Percentiles rank a stretch among this genome's conserved stretches.
Conservation (phyloP, 2,329 filamentous ascomycete species). For the Cladosporium sp. region DNA sequence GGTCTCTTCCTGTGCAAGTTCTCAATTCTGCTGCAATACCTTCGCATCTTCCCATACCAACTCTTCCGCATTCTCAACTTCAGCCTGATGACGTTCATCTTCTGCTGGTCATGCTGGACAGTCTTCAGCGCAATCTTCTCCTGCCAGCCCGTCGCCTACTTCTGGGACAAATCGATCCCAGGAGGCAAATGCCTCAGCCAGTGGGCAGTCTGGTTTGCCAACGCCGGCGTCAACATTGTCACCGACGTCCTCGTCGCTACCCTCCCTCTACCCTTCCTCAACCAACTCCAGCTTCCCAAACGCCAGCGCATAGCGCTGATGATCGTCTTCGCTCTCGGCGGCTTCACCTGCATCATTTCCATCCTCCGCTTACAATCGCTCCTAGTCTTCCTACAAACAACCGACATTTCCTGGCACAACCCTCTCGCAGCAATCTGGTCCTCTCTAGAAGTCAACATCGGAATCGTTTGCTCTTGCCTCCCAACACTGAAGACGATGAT, state of each 20-base stretch:
- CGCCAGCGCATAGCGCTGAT: conserved; percentile 32
- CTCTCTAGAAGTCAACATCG: conserved; percentile 32
- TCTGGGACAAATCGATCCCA: conserved; percentile 35
- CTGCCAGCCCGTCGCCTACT: conserved; percentile 39
- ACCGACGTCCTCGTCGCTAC: conserved; percentile 34
- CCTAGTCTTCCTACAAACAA: conserved; percentile 21
- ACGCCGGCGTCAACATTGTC: conserved; percentile 33
- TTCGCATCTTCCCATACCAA: conserved; percentile 29
- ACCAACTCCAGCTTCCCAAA: conserved; percentile 31
- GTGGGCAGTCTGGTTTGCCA: conserved; percentile 40
- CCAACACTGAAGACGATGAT: conserved; percentile 38
- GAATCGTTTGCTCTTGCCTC: conserved; percentile 34
- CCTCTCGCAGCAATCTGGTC: conserved; percentile 34
- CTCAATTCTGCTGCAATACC: conserved; percentile 33
- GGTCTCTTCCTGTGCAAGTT: conserved; percentile 29
- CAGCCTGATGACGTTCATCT: conserved; percentile 29
- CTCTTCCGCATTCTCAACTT: conserved; percentile 25
- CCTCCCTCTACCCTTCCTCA: conserved; percentile 32
- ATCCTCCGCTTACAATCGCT: conserved; percentile 31
- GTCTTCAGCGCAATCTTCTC: conserved; percentile 38
- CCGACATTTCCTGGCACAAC: conserved; percentile 30
- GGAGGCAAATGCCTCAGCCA: conserved; percentile 37
- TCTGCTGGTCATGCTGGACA: conserved; percentile 29
- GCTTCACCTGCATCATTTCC: conserved; percentile 30
- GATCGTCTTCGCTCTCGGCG: conserved; percentile 33